Evolutionary conservation across 768 basidiomycete species (phyloP).

Genomic region (Russula virescens): DNA sequence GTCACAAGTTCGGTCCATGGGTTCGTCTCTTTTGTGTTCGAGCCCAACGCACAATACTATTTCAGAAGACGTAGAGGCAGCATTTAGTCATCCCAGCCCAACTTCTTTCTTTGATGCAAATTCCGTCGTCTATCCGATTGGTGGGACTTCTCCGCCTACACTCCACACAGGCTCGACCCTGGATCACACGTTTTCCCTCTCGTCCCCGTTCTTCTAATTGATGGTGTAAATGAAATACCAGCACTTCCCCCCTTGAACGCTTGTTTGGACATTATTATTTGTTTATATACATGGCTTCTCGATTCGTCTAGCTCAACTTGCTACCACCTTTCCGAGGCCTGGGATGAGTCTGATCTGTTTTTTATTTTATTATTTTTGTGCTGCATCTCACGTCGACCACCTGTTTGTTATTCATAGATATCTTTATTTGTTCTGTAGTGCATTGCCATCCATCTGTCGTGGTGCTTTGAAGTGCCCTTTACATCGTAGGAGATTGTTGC

Average conservation of each 20-base stretch:
- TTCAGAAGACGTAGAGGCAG: conserved; percentile 15
- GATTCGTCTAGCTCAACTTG: neutral
- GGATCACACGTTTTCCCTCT: conserved; percentile 20
- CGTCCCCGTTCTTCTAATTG: conserved; percentile 21
- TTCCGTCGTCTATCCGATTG: conserved; percentile 20
- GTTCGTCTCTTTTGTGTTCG: conserved; percentile 13
- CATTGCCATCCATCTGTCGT: conserved; percentile 7
- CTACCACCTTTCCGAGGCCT: neutral
- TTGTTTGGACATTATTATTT: conserved; percentile 16
- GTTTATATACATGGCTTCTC: conserved; percentile 7
- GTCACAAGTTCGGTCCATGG: conserved; percentile 10
- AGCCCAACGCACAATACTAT: conserved; percentile 17
- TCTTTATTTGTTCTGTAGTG: conserved; percentile 24
- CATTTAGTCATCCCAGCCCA: conserved; percentile 15
- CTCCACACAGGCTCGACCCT: conserved; percentile 17
- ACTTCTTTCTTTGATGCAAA: conserved; percentile 15
- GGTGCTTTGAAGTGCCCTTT: conserved; percentile 1
- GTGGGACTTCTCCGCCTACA: conserved; percentile 13
- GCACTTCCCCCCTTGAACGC: neutral
- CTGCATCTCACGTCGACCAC: conserved; percentile 15
- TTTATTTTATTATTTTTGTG: neutral
- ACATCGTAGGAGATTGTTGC: conserved; percentile 9
- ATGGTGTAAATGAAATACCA: neutral
- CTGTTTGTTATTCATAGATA: conserved; percentile 24
- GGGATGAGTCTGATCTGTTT: neutral